phyloP scores from a whole-genome alignment of 495 filamentous ascomycete species.

The Staphylotrichum longicolle region DNA sequence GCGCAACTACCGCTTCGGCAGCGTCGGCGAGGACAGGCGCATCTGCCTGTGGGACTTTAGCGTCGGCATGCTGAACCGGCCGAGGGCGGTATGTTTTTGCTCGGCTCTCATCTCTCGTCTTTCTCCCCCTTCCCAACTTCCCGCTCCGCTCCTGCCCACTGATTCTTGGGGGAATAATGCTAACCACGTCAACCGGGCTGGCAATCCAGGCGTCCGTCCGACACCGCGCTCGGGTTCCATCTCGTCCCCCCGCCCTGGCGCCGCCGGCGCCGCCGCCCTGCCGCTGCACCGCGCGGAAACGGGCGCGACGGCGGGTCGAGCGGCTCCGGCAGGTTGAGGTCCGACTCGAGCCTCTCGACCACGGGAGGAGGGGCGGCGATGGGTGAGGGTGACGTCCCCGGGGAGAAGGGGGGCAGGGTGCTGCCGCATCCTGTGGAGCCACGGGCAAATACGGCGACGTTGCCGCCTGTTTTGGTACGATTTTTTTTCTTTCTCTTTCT shows the following conservation, averaged over 20 bases:
- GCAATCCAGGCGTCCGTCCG: constrained; percentile 46
- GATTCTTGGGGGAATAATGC: no score
- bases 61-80: constrained; percentile 90
- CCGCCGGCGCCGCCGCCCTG: constrained; percentile 12
- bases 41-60: constrained; percentile 96
- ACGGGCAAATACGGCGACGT: constrained; percentile 71
- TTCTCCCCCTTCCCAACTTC: neutral
- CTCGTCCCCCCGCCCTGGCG: constrained; percentile 44
- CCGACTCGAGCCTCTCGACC: constrained; percentile 59
- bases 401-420: constrained; percentile 35
- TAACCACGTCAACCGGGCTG: no score
- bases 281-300: constrained; percentile 48
- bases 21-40: constrained; percentile 89
- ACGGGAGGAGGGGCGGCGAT: constrained; percentile 25
- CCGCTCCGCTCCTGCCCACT: no score
- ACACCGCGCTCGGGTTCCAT: constrained; percentile 55
- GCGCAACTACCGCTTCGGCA: constrained; percentile 89
- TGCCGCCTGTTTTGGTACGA: constrained; percentile 89
- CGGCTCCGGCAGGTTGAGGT: constrained; percentile 54
- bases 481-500: constrained; percentile 6
- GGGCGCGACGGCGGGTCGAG: constrained; percentile 41
- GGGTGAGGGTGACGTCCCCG: constrained; percentile 32
- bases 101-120: neutral
- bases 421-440: constrained; percentile 78
- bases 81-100: constrained; percentile 59